phyloP scores from a whole-genome alignment of 768 basidiomycete species.

The Sarcomyxa edulis region DNA sequence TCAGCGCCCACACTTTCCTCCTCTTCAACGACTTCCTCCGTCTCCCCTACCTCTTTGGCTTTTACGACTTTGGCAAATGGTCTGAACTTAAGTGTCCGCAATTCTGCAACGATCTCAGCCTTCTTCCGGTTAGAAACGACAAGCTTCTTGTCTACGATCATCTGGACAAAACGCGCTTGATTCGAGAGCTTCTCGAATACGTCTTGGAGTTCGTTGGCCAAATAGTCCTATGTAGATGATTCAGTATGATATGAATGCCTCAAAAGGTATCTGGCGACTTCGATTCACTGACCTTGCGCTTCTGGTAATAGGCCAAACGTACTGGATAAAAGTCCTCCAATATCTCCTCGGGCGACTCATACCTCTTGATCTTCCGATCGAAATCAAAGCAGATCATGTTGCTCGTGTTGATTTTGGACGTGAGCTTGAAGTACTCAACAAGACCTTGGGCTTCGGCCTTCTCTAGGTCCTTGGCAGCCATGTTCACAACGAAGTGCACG shows the following conservation, averaged over 20 bases:
- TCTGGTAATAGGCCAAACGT: slow-evolving; percentile 88
- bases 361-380: slow-evolving; percentile 94
- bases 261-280: no score
- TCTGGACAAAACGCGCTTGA: slow-evolving; percentile 94
- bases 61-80: slow-evolving; percentile 81
- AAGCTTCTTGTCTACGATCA: slow-evolving; percentile 87
- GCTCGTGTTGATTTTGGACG: slow-evolving; percentile 75
- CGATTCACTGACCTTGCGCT: slow-evolving; percentile 72
- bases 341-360: slow-evolving; percentile 84
- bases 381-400: slow-evolving; percentile 99
- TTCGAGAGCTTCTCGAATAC: slow-evolving; percentile 85
- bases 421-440: slow-evolving; percentile 87
- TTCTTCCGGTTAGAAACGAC: slow-evolving; percentile 86
- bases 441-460: slow-evolving; percentile 90
- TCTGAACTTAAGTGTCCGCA: slow-evolving; percentile 82
- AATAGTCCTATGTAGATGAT: slow-evolving; percentile 55
- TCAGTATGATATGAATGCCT: neutral
- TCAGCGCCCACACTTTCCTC: slow-evolving; percentile 38
- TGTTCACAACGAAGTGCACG: slow-evolving; percentile 82
- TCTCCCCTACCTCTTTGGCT: slow-evolving; percentile 63
- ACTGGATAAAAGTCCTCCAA: slow-evolving; percentile 89
- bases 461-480: slow-evolving; percentile 75
- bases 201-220: slow-evolving; percentile 76
- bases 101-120: slow-evolving; percentile 75
- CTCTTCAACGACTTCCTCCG: slow-evolving; percentile 50